Base-by-base conservation (phyloP, 495 filamentous ascomycete genomes). In the Neurospora discreta region DNA sequence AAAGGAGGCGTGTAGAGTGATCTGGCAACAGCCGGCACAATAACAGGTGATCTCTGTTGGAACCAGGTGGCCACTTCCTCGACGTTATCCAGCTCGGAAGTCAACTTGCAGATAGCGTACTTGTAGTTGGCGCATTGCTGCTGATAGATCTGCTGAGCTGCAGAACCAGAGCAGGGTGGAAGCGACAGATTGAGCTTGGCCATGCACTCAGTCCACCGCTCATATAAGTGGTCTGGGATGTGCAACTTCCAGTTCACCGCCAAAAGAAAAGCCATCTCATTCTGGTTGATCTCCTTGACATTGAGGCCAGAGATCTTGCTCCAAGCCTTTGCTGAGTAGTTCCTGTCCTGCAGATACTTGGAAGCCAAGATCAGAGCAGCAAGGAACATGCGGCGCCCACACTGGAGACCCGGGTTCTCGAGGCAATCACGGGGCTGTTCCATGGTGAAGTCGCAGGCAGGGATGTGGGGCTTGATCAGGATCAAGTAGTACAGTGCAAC, bases 341-440 rank as follows among this genome's bases (percentile, higher is more conserved):
- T 99, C 60, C 95, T 91, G 80, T 99, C 95, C 80, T 99, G 95
- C 46, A 98, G 85, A 80, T 97, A 99, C 83, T 99, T 99, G 30
- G 95, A 98, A 3, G 93, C 93, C 67, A 98, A 85, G 75, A 98
- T 97, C 74, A 98, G 85, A 15, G 93, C 92, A 18, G 96, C 92
- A 70, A 99, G 85, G 79, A 99, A 98, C 94, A 99, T 99, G 58
- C 95, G 91, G 71, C 95, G 92, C 69, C 95, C 95, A 84, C 95
- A 99, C 82, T 97, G 94, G 79, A 98, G 90, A 43, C 93, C 92
- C 71, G 94, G 92, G 76, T 84, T 88, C 26, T 88, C 84, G 68
- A 91, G 88, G 70, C 87, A 87, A 79, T 96, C 90, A 74, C 91
- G 88, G 65, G 89, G 84, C 78, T 96, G 93, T 84, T 98, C 93